A percentile compares a stretch with the other conserved stretches of the same genome.
Conservation (phyloP, 73 alveolate species). For the Paramecium caudatum region DNA sequence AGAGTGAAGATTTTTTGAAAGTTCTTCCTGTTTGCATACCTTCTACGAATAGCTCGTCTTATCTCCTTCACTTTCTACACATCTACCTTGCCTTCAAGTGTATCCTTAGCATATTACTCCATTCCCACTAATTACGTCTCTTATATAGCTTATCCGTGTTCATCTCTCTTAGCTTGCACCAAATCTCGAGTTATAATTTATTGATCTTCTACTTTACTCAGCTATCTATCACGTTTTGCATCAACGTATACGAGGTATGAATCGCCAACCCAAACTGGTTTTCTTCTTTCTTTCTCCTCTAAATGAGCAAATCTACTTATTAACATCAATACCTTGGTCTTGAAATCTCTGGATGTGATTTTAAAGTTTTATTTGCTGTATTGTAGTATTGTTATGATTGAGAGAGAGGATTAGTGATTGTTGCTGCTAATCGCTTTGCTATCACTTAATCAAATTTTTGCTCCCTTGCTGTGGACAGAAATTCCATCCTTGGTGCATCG, state of each 20-base stretch:
- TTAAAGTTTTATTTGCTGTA: neutral
- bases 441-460: constrained; percentile 65
- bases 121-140: constrained; percentile 91
- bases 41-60: constrained; percentile 93
- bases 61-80: constrained; percentile 91
- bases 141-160: constrained; percentile 85
- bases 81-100: constrained; percentile 95
- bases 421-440: constrained; percentile 59
- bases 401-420: constrained; percentile 55
- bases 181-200: constrained; percentile 2
- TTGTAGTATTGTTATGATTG: constrained; percentile 66
- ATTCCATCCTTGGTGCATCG: constrained; percentile 66
- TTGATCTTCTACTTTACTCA: neutral
- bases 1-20: constrained; percentile 88
- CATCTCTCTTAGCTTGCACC: constrained; percentile 66
- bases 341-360: neutral
- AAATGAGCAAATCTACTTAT: constrained; percentile 68
- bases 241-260: constrained; percentile 59
- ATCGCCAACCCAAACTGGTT: constrained; percentile 76
- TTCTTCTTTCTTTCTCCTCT: constrained; percentile 69
- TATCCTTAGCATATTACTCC: constrained; percentile 81
- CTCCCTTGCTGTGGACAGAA: constrained; percentile 59
- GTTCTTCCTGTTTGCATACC: constrained; percentile 94
- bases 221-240: constrained; percentile 2
- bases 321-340: constrained; percentile 34